Evolutionary conservation across 176 grass and related monocot species (phyloP).

Genomic region (Triticum monococcum): DNA sequence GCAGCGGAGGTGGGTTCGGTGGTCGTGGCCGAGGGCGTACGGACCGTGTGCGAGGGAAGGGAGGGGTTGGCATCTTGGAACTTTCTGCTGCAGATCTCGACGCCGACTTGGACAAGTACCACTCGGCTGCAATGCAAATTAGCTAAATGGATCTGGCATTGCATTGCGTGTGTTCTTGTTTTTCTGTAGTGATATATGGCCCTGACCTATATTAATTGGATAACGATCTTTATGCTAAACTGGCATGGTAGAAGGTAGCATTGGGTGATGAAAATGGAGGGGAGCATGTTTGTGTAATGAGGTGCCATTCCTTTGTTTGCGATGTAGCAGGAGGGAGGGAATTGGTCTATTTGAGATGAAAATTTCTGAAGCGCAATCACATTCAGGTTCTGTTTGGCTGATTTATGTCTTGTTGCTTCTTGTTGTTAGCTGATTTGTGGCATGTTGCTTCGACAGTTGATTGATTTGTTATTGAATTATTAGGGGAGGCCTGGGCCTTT

Average conservation of each 20-base stretch:
- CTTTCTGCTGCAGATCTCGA: constrained; percentile 56
- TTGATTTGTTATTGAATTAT: neutral
- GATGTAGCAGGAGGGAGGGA: neutral
- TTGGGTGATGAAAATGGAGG: neutral
- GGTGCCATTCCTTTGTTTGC: neutral
- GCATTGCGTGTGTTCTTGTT: constrained; percentile 3
- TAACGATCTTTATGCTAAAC: neutral
- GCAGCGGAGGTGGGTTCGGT: neutral
- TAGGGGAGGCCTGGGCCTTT: neutral
- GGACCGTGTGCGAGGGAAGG: constrained; percentile 9
- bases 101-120: constrained; percentile 59
- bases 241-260: neutral
- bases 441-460: neutral
- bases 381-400: neutral
- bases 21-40: constrained; percentile 11
- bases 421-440: neutral
- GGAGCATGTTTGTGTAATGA: neutral
- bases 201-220: neutral
- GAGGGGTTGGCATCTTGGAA: neutral
- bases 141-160: constrained; percentile 22
- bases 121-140: constrained; percentile 37
- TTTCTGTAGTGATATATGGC: constrained; percentile 20
- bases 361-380: neutral
- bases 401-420: neutral
- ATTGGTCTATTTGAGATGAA: neutral